These are phyloP conservation scores for Limnanthes douglasii DNA, from an alignment of 345 rosid species.

Conservation along the genomic window DNA sequence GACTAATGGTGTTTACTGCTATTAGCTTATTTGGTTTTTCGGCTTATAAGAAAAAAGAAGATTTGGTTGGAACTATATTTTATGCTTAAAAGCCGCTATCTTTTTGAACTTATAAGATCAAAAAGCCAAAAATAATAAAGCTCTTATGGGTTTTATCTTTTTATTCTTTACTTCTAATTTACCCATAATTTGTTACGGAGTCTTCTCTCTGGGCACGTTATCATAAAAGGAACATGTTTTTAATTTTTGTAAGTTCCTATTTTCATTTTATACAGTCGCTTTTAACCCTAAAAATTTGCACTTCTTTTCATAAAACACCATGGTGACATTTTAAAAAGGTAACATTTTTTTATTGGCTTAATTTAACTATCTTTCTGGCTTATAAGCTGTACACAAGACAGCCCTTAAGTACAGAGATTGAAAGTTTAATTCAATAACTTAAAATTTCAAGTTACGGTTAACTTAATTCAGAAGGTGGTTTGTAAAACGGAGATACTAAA, in stretches of 20 bases:
- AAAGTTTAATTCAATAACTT: no score
- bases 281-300: no score
- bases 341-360: neutral
- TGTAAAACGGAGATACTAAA: neutral
- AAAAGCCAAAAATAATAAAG: neutral
- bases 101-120: neutral
- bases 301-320: no score
- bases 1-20: neutral
- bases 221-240: no score
- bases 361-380: neutral
- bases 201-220: no score
- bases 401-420: neutral
- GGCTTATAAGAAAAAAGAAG: neutral
- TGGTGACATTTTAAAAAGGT: no score
- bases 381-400: neutral
- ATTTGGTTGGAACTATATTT: neutral
- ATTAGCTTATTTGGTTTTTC: neutral
- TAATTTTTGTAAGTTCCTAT: no score
- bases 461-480: neutral
- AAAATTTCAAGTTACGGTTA: no score
- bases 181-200: no score
- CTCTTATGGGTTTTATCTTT: no score
- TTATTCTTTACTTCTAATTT: no score
- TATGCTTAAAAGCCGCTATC: slow-evolving; percentile 1
- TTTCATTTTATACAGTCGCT: no score